Conservation (phyloP, 176 grass and related monocot species). For the Coix lacrymajobi region DNA sequence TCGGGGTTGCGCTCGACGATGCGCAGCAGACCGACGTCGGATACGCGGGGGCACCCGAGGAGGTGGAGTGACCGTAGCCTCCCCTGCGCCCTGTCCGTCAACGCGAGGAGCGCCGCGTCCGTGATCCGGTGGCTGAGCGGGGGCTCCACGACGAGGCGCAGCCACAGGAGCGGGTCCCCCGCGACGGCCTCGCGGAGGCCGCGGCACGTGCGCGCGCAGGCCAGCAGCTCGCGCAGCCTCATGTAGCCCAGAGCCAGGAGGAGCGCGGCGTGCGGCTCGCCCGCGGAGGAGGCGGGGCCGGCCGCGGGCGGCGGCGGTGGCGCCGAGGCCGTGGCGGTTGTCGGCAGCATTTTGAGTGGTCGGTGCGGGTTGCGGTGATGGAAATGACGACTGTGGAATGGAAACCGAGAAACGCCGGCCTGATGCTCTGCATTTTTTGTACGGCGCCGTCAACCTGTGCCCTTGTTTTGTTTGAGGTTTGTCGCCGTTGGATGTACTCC, state of each 20-base stretch:
- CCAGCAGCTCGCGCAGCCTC: slow-evolving; percentile 51
- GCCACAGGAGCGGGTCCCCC: slow-evolving; percentile 46
- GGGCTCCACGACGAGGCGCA: slow-evolving; percentile 33
- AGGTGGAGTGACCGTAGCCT: slow-evolving; percentile 53
- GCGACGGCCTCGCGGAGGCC: slow-evolving; percentile 43
- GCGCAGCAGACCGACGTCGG: slow-evolving; percentile 59
- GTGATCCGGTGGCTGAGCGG: slow-evolving; percentile 33
- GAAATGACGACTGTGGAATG: neutral
- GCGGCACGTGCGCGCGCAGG: slow-evolving; percentile 44
- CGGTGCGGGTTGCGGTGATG: neutral
- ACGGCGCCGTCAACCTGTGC: neutral
- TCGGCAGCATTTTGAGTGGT: slow-evolving; percentile 37
- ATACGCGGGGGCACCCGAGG: slow-evolving; percentile 46
- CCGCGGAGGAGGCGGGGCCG: neutral
- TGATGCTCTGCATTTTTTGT: neutral
- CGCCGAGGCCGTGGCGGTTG: slow-evolving; percentile 1
- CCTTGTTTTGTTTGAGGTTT: neutral
- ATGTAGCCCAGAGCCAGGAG: slow-evolving; percentile 61
- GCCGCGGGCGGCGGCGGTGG: neutral
- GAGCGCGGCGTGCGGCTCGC: slow-evolving; percentile 43
- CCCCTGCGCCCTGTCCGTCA: slow-evolving; percentile 30
- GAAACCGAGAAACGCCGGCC: neutral
- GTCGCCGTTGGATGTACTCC: neutral
- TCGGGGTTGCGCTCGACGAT: slow-evolving; percentile 53
- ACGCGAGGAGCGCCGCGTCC: slow-evolving; percentile 23